Evolutionary conservation across 257 asterid genomes (phyloP).

Genomic region (Fraxinus quadrangulata): DNA sequence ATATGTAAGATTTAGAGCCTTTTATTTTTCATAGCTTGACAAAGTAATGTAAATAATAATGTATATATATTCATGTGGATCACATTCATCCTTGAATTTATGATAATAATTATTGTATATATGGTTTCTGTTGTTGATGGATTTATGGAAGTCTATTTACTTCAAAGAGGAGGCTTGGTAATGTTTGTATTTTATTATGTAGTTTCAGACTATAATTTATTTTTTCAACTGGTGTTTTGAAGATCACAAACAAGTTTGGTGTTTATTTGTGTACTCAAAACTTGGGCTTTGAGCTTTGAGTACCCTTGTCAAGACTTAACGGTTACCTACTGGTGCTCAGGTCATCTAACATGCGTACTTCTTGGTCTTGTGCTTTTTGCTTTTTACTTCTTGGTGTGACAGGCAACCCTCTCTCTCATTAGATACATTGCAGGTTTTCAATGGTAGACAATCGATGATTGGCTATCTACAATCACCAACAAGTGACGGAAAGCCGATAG

Average conservation of each 20-base stretch:
- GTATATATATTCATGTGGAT: slow-evolving; percentile 23
- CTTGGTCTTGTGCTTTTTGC: background rate
- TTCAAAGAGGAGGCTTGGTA: background rate
- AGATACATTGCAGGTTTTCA: background rate
- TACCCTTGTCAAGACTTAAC: background rate
- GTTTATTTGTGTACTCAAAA: background rate
- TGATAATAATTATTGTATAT: slow-evolving; percentile 17
- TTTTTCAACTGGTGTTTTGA: background rate
- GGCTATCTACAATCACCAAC: background rate
- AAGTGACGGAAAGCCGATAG: background rate
- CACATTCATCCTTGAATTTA: slow-evolving; percentile 1
- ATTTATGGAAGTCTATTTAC: background rate
- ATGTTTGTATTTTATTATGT: background rate
- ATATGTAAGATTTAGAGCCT: background rate
- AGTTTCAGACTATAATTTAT: background rate
- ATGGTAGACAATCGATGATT: background rate
- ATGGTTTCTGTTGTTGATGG: slow-evolving; percentile 15
- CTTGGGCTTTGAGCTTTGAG: background rate
- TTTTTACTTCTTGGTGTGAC: too few relatives aligned
- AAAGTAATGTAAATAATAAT: slow-evolving; percentile 35
- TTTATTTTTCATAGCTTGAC: slow-evolving; percentile 15
- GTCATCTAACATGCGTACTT: background rate
- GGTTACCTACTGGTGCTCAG: background rate
- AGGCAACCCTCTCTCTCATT: background rate
- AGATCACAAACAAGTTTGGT: background rate